Conservation (phyloP, 2,329 filamentous ascomycete species). For the Colletotrichum caudatum region DNA sequence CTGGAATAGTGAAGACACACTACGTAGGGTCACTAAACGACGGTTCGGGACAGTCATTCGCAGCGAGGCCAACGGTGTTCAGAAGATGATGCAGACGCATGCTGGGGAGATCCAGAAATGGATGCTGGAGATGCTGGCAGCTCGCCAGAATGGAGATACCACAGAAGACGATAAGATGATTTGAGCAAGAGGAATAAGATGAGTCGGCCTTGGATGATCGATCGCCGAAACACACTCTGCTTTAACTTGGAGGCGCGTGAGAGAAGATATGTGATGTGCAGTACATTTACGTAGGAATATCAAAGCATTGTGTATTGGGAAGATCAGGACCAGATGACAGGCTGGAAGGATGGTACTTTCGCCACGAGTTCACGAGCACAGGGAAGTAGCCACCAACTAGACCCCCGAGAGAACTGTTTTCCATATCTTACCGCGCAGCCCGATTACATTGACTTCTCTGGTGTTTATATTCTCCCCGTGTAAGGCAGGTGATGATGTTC, state of each 20-base stretch:
- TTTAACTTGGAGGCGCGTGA: too few relatives aligned
- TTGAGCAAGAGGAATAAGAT: slow-evolving; percentile 13
- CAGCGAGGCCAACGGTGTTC: slow-evolving; percentile 62
- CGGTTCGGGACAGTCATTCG: slow-evolving; percentile 70
- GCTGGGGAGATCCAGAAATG: slow-evolving; percentile 64
- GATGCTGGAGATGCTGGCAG: slow-evolving; percentile 58
- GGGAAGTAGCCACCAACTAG: slow-evolving; percentile 13
- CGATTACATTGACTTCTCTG: background rate
- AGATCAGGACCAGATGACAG: background rate
- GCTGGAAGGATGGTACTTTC: slow-evolving; percentile 7
- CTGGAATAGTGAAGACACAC: slow-evolving; percentile 75
- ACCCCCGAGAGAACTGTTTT: background rate
- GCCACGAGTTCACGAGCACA: slow-evolving; percentile 18
- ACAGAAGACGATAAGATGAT: slow-evolving; percentile 62
- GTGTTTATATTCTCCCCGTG: background rate
- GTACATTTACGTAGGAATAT: background rate
- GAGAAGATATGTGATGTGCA: background rate
- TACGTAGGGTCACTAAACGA: slow-evolving; percentile 69
- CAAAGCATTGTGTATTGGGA: background rate
- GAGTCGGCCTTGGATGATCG: too few relatives aligned
- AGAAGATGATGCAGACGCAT: slow-evolving; percentile 69
- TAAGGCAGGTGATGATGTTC: background rate
- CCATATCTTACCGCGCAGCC: background rate
- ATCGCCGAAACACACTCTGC: background rate
- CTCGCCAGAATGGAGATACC: slow-evolving; percentile 55